Percentiles rank a stretch among this genome's conserved stretches.
phyloP scores from a whole-genome alignment of 805 yeast genomes.

The Teunomyces pallodes region DNA sequence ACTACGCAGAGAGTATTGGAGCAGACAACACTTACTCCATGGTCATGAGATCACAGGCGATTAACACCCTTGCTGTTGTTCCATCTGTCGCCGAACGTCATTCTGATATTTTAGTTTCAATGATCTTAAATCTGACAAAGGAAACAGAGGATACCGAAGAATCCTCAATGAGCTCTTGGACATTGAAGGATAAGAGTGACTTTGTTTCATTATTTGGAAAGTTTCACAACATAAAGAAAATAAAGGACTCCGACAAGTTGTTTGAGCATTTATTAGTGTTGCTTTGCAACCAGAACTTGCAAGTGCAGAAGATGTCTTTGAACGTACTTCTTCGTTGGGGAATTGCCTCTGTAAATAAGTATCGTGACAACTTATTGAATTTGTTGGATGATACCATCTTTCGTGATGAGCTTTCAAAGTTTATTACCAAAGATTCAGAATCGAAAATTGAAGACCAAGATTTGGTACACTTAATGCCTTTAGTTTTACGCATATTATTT shows the following conservation, averaged over 20 bases:
- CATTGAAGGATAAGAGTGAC: slow-evolving; percentile 51
- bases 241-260: slow-evolving; percentile 52
- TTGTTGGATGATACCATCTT: slow-evolving; percentile 79
- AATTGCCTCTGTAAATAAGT: slow-evolving; percentile 56
- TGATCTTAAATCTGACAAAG: slow-evolving; percentile 40
- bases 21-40: slow-evolving; percentile 39
- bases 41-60: slow-evolving; percentile 52
- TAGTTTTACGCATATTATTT: slow-evolving; percentile 72
- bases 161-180: slow-evolving; percentile 28
- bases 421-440: slow-evolving; percentile 50
- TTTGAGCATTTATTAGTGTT: slow-evolving; percentile 50
- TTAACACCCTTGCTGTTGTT: slow-evolving; percentile 55
- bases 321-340: slow-evolving; percentile 66
- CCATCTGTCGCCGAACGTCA: slow-evolving; percentile 71
- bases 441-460: slow-evolving; percentile 64
- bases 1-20: slow-evolving; percentile 31
- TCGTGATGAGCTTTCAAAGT: slow-evolving; percentile 75
- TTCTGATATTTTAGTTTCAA: slow-evolving; percentile 55
- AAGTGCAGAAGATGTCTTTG: slow-evolving; percentile 71
- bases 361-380: slow-evolving; percentile 68
- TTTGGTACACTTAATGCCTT: slow-evolving; percentile 58
- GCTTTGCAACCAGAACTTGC: slow-evolving; percentile 58
- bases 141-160: slow-evolving; percentile 23
- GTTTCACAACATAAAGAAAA: slow-evolving; percentile 61
- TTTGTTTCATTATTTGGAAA: slow-evolving; percentile 61